Evolutionary conservation across 2,329 filamentous ascomycete species (phyloP), one percentile per base, ranked within the genome.

Genomic region (Hypomyces rosellus): DNA sequence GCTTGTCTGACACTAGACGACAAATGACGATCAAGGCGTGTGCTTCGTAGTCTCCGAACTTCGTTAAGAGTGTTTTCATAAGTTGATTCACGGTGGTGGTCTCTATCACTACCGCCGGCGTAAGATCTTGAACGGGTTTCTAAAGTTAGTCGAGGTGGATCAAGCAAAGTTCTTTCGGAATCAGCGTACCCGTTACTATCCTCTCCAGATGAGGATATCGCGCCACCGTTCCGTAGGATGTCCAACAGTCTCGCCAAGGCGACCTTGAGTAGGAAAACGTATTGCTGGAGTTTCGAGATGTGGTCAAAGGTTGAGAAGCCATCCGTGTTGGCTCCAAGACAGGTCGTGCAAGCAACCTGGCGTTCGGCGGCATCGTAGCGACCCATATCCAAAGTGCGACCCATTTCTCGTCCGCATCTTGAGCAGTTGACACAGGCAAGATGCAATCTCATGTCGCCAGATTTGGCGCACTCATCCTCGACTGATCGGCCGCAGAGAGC

Each of bases 51-150:
- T 55, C 93, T 82, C 61, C 90, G 85, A 64, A 99, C 93, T 69
- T 99, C 93, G 58, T 93, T 95, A 59, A 99, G 84, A 43, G 92
- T 96, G 70, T 91, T 95, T 72, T 97, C 92, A 65, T 97, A 93
- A 25, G 88, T 89, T 46, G 87, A 89, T 61, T 84, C 80, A 57
- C 83, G 79, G 53, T 78, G 77, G 53, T 82, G 78, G 46, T 85
- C 82, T 49, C 58, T 68, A 41, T 64, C 67, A 46, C 51, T 76
- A 69, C 55, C 79, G 20, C 82, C 85, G 41, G 81, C 81, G 64
- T 85, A 86, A 2, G 86, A 89, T 60, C 85, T 88, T 15, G 89
- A 90, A 49, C 88, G 78, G 15, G 80, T 81, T 56, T 88, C 85
- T 7, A 83, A 76, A 47, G 78, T 76, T 22, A 85, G 69, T 68